Evolutionary conservation across 2,329 filamentous ascomycete species (phyloP), one percentile per base, ranked within the genome.

Genomic region (Talaromyces sp.): DNA sequence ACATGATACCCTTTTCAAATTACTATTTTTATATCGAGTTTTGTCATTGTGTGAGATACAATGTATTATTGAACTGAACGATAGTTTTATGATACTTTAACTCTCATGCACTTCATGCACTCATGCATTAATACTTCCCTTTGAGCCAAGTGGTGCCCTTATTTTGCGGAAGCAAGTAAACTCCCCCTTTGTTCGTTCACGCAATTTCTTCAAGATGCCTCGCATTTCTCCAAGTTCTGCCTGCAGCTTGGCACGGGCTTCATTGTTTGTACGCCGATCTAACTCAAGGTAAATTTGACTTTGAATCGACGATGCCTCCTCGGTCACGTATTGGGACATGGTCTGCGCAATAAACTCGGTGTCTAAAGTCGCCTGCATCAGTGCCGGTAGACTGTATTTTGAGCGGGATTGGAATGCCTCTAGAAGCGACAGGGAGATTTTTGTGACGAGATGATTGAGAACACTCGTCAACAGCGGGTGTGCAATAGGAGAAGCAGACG

Each of bases 271-370:
- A 55, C 92, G 87, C 62, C 86, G 84, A 72, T 99, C 94, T 17
- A 99, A 80, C 71, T 94, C 91, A 65, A 94, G 85, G 75, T 97
- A 99, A 54, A 99, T 93, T 72, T 92, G 86, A 67, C 89, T 89
- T 77, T 97, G 94, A 14, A 90, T 82, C 71, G 92, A 86, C 8
- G 86, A 87, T 3, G 92, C 91, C 56, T 86, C 83, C 60, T 96
- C 89, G 0, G 91, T 94, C 0, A 91, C 94, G 74, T 95, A 99
- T 66, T 92, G 88, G 62, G 85, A 90, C 35, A 99, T 83, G 5
- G 93, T 97, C 78, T 99, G 94, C 0, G 92, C 91, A 60, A 97
- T 88, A 71, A 99, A 97, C 75, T 99, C 94, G 1, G 97, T 92
- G 70, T 99, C 94, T 1, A 99, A 85, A 0, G 94, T 99, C 1